Evolutionary conservation across 108 stramenopile genomes (phyloP), one percentile per base, ranked within the genome.

Genomic region (Nitzschia sp.): DNA sequence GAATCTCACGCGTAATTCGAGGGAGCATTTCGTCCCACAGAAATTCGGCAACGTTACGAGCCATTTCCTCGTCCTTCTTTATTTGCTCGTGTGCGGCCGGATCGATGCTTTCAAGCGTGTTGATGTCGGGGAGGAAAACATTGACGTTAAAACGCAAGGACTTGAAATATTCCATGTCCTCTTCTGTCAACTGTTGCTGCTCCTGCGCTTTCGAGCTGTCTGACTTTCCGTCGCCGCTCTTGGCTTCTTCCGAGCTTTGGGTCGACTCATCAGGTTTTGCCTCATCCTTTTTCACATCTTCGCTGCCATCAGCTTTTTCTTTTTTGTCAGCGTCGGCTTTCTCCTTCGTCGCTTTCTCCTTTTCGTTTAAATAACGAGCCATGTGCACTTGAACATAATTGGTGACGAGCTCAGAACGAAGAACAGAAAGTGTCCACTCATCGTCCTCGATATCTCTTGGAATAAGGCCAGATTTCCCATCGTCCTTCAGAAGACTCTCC

Each of bases 11-110:
- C 2, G 80, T 94, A 15, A 96, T 36, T 38, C 71, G 53, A 21
- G 97, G 98, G n/a, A 98, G 57, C 25, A 96, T 74, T 23, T 77
- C 67, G 18, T 96, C 87, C 90, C 88, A 95, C 30, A 97, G 79
- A 73, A 91, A 93, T 8, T 45, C 33, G 0, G 95, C 91, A 23
- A 85, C 79, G 17, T 90, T 74, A 15, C 95, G 72, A 9, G 85
- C 94, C 68, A 76, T 73, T 56, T 91, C 88, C 72, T 96, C 97
- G 61, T 99, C 98, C 57, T 80, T 78, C 54, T 87, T 58, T 0
- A 93, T 63, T 60, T 92, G 80, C 46, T 81, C 84, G 19, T 72
- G 51, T 5, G 72, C 82, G 8, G 82, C 80, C 38, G 76, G 62
- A 64, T 89, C 81, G 21, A 82, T 76, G 13, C 47, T 71, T 70